Evolutionary conservation across 2,329 filamentous ascomycete species (phyloP).

Genomic region (Fusarium incarnatum): DNA sequence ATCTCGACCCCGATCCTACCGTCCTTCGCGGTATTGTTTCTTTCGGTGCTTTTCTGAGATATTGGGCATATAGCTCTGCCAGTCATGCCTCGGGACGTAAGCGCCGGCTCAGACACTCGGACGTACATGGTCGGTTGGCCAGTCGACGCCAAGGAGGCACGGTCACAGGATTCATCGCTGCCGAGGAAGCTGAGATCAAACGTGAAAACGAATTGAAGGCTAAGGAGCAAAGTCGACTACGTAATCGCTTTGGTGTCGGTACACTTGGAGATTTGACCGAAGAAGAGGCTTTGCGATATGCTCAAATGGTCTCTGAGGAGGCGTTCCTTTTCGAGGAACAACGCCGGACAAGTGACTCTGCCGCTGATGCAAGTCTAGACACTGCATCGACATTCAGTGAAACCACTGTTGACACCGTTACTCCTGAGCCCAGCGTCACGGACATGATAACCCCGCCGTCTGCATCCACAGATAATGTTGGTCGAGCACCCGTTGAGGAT

Average conservation of each 20-base stretch:
- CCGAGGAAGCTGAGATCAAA: conserved; percentile 85
- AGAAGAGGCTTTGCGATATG: conserved; percentile 73
- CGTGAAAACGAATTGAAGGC: conserved; percentile 74
- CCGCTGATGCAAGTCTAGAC: conserved; percentile 60
- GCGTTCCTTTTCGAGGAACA: conserved; percentile 68
- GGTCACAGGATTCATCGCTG: conserved; percentile 83
- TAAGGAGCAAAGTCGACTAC: conserved; percentile 77
- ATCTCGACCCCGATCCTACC: conserved; percentile 87
- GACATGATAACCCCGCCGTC: conserved; percentile 52
- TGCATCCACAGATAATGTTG: conserved; percentile 20
- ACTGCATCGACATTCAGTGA: conserved; percentile 57
- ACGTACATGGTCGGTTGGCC: conserved; percentile 63
- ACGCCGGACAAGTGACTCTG: conserved; percentile 64
- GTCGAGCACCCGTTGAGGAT: conserved; percentile 52
- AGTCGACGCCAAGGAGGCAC: conserved; percentile 71
- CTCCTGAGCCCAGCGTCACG: conserved; percentile 65
- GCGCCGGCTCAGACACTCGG: conserved; percentile 78
- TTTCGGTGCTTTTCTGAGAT: conserved; percentile 86
- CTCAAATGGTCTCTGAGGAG: conserved; percentile 74
- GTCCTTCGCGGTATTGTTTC: conserved; percentile 87
- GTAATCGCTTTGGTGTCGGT: conserved; percentile 85
- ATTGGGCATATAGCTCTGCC: conserved; percentile 92
- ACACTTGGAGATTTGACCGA: conserved; percentile 72
- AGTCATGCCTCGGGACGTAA: conserved; percentile 81
- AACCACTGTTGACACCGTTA: conserved; percentile 60